phyloP scores from a whole-genome alignment of 2,329 filamentous ascomycete genomes.

The Paracorniculantispora psalliotae region DNA sequence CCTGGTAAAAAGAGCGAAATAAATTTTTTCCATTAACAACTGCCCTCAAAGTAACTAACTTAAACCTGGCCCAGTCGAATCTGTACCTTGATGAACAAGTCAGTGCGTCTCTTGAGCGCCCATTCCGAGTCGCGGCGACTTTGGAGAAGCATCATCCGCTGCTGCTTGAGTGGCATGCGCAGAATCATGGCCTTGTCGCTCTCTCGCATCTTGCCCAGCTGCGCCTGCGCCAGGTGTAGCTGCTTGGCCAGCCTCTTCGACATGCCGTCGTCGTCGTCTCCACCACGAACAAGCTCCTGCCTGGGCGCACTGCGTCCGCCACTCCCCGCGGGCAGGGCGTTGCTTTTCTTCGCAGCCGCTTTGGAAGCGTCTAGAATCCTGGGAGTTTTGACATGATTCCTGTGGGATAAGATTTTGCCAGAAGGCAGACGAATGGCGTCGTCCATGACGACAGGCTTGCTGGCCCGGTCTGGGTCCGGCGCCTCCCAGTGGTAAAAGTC shows the following conservation, averaged over 20 bases:
- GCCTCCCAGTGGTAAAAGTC: slow-evolving; percentile 36
- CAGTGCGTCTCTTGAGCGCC: neutral
- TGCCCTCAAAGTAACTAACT: neutral
- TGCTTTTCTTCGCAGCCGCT: neutral
- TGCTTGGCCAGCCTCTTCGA: neutral
- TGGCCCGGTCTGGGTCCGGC: neutral
- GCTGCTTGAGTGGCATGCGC: neutral
- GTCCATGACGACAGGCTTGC: slow-evolving; percentile 15
- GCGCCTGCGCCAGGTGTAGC: neutral
- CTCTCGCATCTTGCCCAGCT: neutral
- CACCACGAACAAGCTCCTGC: neutral
- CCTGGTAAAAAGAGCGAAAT: no score
- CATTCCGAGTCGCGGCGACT: neutral
- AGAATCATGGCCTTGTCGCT: neutral
- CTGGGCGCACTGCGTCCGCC: neutral
- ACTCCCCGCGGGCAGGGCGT: neutral
- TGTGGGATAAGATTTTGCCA: slow-evolving; percentile 27
- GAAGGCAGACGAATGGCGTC: slow-evolving; percentile 29
- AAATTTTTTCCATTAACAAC: no score
- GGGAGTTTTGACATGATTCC: slow-evolving; percentile 11
- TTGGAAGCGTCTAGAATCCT: neutral
- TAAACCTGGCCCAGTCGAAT: neutral
- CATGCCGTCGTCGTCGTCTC: neutral
- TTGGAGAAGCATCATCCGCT: neutral
- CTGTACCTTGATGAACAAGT: neutral